A percentile compares a stretch with the other conserved stretches of the same genome.
phyloP scores from a whole-genome alignment of 2,329 filamentous ascomycete species.

The Pseudohalonectria lignicola region DNA sequence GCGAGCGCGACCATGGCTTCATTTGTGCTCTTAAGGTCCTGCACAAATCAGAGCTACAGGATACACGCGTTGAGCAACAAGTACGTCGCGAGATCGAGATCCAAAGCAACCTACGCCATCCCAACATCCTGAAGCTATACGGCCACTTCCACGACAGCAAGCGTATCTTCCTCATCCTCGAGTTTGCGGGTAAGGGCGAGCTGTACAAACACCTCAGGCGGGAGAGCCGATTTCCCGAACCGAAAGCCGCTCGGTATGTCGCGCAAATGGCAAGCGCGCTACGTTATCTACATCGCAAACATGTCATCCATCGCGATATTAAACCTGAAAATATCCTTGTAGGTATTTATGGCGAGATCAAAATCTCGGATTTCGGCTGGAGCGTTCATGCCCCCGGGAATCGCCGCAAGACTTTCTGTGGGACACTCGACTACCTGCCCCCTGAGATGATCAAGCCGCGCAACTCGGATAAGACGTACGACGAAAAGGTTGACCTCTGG shows the following conservation, averaged over 20 bases:
- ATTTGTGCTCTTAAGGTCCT: constrained; percentile 80
- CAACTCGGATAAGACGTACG: constrained; percentile 76
- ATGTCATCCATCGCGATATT: constrained; percentile 95
- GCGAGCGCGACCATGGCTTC: constrained; percentile 68
- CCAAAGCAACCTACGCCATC: constrained; percentile 76
- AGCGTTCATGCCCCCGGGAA: constrained; percentile 96
- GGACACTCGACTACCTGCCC: constrained; percentile 92
- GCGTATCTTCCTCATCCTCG: constrained; percentile 76
- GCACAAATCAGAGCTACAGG: constrained; percentile 72
- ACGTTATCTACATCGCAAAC: constrained; percentile 88
- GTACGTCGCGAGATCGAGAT: constrained; percentile 83
- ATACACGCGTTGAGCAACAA: constrained; percentile 73
- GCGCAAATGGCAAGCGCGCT: constrained; percentile 86
- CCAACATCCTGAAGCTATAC: constrained; percentile 74
- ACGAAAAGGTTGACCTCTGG: constrained; percentile 94
- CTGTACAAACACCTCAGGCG: constrained; percentile 77
- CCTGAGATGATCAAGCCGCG: constrained; percentile 93
- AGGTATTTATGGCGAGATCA: constrained; percentile 94
- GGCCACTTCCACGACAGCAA: constrained; percentile 86
- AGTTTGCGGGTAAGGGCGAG: constrained; percentile 78
- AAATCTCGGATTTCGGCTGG: constrained; percentile 98
- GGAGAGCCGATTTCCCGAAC: constrained; percentile 72
- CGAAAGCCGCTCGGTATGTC: constrained; percentile 78
- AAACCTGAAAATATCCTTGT: constrained; percentile 97
- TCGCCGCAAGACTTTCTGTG: constrained; percentile 88